Evolutionary conservation across 495 filamentous ascomycete genomes (phyloP), one percentile per base, ranked within the genome.

Genomic region (Penicillium bialowiezense): DNA sequence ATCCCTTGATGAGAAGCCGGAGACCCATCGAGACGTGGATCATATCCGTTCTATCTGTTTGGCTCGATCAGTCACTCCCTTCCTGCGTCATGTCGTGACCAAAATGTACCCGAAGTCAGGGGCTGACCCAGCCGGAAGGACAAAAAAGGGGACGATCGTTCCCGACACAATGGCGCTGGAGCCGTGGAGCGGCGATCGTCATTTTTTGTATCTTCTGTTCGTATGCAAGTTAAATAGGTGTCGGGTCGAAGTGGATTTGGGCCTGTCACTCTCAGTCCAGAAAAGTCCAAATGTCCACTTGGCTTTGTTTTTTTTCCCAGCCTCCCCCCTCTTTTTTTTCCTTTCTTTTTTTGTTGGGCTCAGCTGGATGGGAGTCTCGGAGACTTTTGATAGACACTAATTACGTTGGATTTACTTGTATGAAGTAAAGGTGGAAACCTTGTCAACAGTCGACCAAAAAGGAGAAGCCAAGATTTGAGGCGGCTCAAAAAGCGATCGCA

Each of bases 151-250:
- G 55, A 41, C 33, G 54, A 61, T 61, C 51, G 54, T 44, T 48
- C 58, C 60, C 60, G 58, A 50, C 47, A 50, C 18, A 37, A 18
- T 56, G 60, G 37, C 44, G 44, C 42, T 55, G 53, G 59, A 51
- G 56, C 56, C 21, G 50, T 56, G 50, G 50, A 57, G 40, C 18
- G 48, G 39, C 52, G 60, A 64, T 61, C 60, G 35, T 56, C 40
- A 56, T 64, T 21, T 41, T 17, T 21, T 29, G 13, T 20, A 28
- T 41, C 31, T 18, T 41, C 38, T 50, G 47, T 31, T 42, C 33
- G n/a, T 26, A 52, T 55, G 52, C 40, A 34, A 49, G 43, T 45
- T 45, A 35, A 26, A 35, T 31, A 18, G 24, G 23, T 33, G 14
- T 23, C 29, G 38, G 38, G 44, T 48, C 34, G 37, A 41, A 31